These are phyloP conservation scores for Cucurbita argyrosperma DNA, from an alignment of 306 rosid species.

Conservation along the genomic window DNA sequence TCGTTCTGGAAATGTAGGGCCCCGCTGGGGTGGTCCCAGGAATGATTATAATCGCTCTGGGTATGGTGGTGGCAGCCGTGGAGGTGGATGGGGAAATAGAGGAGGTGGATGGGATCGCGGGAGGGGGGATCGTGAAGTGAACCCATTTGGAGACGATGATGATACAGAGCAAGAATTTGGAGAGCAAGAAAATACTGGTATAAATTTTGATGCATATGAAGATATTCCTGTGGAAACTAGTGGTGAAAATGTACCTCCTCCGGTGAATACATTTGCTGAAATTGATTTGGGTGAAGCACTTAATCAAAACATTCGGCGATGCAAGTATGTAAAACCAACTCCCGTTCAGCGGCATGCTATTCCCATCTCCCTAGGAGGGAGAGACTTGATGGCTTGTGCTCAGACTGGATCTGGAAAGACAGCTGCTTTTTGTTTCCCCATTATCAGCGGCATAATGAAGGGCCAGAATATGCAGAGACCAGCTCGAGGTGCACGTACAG, in stretches of 20 bases:
- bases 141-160: conserved; percentile 52
- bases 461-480: conserved; percentile 55
- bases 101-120: conserved; percentile 64
- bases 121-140: conserved; percentile 44
- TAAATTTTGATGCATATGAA: conserved; percentile 74
- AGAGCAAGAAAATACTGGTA: conserved; percentile 54
- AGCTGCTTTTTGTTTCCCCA: conserved; percentile 86
- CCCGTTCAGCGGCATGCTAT: conserved; percentile 83
- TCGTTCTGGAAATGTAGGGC: conserved; percentile 21
- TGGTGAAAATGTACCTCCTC: conserved; percentile 57
- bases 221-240: conserved; percentile 83
- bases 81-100: conserved; percentile 40
- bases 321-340: conserved; percentile 77
- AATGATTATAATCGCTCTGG: conserved; percentile 37
- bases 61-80: conserved; percentile 26
- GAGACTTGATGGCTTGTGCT: conserved; percentile 91
- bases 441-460: conserved; percentile 74
- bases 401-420: conserved; percentile 93
- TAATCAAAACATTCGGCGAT: conserved; percentile 55
- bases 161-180: conserved; percentile 23
- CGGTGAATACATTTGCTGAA: conserved; percentile 78
- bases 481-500: conserved; percentile 60
- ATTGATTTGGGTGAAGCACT: conserved; percentile 76
- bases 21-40: conserved; percentile 37
- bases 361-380: conserved; percentile 63